Conservation (phyloP, 2,329 filamentous ascomycete genomes). For the Triangularia verruculosa region DNA sequence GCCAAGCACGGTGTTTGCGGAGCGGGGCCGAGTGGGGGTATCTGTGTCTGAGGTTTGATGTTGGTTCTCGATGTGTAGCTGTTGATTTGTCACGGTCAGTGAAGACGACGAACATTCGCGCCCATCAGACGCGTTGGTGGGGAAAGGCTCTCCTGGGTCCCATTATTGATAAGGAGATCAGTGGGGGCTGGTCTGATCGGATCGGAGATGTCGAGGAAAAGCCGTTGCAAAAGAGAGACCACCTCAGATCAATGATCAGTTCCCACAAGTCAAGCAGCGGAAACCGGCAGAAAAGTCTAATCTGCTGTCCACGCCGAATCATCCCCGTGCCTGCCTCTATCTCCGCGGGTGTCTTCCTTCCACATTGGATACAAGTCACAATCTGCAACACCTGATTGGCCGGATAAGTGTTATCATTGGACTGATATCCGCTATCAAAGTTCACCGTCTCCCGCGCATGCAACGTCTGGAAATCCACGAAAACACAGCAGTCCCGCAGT, state of each 20-base stretch:
- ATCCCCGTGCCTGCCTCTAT: constrained; percentile 10
- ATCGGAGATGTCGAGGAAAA: neutral
- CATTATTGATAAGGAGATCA: neutral
- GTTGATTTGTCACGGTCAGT: too few relatives aligned
- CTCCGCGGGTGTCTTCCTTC: constrained; percentile 20
- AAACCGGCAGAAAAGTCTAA: constrained; percentile 5
- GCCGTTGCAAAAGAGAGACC: neutral
- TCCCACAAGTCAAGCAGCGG: neutral
- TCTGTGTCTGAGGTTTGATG: neutral
- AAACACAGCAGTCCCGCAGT: neutral
- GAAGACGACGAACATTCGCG: neutral
- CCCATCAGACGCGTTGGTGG: too few relatives aligned
- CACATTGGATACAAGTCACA: constrained; percentile 6
- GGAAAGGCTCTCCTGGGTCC: too few relatives aligned
- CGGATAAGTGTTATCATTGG: constrained; percentile 15
- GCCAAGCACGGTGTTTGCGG: neutral
- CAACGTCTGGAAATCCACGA: neutral
- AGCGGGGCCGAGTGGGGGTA: neutral
- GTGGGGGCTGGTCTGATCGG: neutral
- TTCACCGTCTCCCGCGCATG: neutral
- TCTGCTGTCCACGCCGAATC: constrained; percentile 10
- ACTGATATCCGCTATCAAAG: constrained; percentile 11
- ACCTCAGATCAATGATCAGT: neutral
- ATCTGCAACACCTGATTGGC: constrained; percentile 21
- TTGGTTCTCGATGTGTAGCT: too few relatives aligned